These are phyloP conservation scores for Closterium sp. DNA, from an alignment of 139 green algal species.

Conservation along the genomic window DNA sequence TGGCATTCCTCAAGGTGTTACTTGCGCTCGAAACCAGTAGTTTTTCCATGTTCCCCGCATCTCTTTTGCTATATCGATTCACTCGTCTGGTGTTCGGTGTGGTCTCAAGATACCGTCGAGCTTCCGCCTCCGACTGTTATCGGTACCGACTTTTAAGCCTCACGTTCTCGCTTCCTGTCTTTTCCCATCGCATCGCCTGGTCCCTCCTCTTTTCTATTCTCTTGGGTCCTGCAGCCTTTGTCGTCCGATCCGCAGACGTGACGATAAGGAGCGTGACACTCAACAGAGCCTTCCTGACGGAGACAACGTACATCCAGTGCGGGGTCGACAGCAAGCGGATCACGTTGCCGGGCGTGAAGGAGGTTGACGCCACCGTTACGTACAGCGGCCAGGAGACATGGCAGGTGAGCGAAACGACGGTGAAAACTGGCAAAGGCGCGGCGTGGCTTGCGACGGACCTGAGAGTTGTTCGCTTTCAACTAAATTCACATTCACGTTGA, in stretches of 20 bases:
- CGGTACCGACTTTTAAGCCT: too few relatives aligned
- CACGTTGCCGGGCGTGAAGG: neutral
- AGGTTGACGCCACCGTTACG: neutral
- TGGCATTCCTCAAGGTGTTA: too few relatives aligned
- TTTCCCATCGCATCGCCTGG: neutral
- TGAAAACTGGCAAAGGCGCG: too few relatives aligned
- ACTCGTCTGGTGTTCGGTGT: too few relatives aligned
- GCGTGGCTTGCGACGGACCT: neutral
- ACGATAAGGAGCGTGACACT: neutral
- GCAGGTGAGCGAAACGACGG: neutral
- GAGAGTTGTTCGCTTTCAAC: neutral
- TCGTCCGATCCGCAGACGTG: neutral
- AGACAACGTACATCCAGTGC: neutral
- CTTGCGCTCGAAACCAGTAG: too few relatives aligned
- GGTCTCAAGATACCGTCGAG: too few relatives aligned
- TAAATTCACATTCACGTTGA: neutral
- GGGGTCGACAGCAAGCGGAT: neutral
- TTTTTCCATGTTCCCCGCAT: too few relatives aligned
- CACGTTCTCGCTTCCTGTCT: too few relatives aligned
- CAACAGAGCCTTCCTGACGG: neutral
- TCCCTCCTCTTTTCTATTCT: neutral
- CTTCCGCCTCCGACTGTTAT: too few relatives aligned
- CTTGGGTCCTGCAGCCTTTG: neutral
- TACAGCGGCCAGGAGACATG: neutral
- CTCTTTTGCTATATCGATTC: too few relatives aligned